Conservation (phyloP, 1,284 basidiomycete genomes). For the Puccinia sorghi region DNA sequence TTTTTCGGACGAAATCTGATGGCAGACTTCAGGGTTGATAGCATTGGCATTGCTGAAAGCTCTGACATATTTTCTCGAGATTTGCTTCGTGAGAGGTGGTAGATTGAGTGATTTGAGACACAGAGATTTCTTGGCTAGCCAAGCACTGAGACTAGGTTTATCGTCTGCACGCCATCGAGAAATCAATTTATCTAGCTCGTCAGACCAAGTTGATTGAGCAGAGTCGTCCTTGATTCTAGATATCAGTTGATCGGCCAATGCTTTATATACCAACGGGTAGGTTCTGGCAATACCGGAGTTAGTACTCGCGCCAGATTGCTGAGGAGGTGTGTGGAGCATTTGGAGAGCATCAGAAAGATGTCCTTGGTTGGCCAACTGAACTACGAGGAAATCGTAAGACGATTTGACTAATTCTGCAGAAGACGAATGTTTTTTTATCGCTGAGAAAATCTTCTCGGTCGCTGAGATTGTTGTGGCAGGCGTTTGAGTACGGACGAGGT, state of each 20-base stretch:
- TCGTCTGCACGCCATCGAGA: constrained; percentile 24
- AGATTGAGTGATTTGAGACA: constrained; percentile 15
- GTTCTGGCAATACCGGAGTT: not conserved
- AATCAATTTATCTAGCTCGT: constrained; percentile 27
- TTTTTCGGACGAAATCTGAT: constrained; percentile 22
- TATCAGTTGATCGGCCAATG: constrained; percentile 38
- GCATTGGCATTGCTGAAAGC: not conserved
- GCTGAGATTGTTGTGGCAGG: constrained; percentile 8
- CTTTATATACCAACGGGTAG: constrained; percentile 37
- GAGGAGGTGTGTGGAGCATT: constrained; percentile 9
- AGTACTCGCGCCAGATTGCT: not conserved
- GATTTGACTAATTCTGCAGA: not conserved
- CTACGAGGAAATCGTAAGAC: constrained; percentile 29
- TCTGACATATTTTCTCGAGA: constrained; percentile 27
- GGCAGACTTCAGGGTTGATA: constrained; percentile 25
- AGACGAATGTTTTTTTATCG: not conserved
- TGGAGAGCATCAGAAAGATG: constrained; percentile 37
- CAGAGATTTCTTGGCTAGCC: constrained; percentile 16
- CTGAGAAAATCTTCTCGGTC: constrained; percentile 15
- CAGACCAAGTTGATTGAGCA: constrained; percentile 11
- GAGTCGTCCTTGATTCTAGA: constrained; percentile 8
- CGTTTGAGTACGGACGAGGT: constrained; percentile 38
- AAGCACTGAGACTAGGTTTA: constrained; percentile 32
- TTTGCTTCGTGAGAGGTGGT: constrained; percentile 35
- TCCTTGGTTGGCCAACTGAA: constrained; percentile 49